These are phyloP conservation scores for Sugiyamaella lignohabitans DNA, from an alignment of 805 yeast species.

Conservation along the genomic window DNA sequence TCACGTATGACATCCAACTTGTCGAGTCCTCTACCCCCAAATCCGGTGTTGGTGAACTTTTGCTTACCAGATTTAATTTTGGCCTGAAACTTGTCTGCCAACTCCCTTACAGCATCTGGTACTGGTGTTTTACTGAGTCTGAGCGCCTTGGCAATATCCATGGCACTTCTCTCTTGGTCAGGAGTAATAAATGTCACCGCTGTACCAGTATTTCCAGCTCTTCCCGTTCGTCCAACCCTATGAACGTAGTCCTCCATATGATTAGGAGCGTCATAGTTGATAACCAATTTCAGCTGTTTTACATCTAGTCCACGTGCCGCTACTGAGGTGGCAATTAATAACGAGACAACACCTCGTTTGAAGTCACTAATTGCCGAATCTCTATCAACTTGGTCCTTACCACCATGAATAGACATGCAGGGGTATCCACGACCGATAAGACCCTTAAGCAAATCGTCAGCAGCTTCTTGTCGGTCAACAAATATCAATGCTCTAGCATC, in stretches of 20 bases:
- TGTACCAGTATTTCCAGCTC: conserved; percentile 75
- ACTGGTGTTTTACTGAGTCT: conserved; percentile 49
- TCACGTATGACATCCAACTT: conserved; percentile 61
- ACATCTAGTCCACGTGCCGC: conserved; percentile 96
- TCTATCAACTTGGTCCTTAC: conserved; percentile 80
- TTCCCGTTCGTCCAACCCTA: conserved; percentile 91
- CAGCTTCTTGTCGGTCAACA: conserved; percentile 81
- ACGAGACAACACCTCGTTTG: conserved; percentile 46
- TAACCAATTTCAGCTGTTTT: conserved; percentile 70
- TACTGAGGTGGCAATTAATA: conserved; percentile 85
- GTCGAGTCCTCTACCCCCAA: conserved; percentile 89
- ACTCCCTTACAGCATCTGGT: conserved; percentile 43
- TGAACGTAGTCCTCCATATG: conserved; percentile 95
- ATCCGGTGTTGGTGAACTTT: conserved; percentile 58
- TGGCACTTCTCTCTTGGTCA: conserved; percentile 55
- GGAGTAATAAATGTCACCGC: conserved; percentile 67
- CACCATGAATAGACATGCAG: conserved; percentile 80
- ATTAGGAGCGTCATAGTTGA: conserved; percentile 76
- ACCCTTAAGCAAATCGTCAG: conserved; percentile 61
- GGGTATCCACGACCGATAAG: conserved; percentile 48
- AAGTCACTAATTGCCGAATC: conserved; percentile 68
- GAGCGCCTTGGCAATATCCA: conserved; percentile 65
- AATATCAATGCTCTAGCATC: conserved; percentile 56
- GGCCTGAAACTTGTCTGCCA: conserved; percentile 50
- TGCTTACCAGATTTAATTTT: conserved; percentile 64